A percentile compares a stretch with the other conserved stretches of the same genome.
Evolutionary conservation across 805 yeast genomes (phyloP).

Genomic region (Candida insectorum): DNA sequence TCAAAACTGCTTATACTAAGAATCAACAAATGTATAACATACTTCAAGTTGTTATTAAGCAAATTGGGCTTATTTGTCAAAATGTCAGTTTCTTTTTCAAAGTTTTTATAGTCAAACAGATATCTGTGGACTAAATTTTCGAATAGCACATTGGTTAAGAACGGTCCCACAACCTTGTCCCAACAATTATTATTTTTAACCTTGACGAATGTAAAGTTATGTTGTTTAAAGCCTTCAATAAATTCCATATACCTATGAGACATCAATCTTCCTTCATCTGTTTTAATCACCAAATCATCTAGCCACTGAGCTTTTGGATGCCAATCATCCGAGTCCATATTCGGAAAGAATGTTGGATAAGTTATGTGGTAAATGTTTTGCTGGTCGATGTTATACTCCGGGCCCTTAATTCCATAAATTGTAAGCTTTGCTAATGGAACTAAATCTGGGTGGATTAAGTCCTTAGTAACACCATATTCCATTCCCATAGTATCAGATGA

Average conservation of each 20-base stretch:
- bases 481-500: too few relatives aligned
- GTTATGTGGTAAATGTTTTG: conserved; percentile 42
- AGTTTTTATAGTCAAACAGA: not conserved
- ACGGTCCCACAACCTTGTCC: conserved; percentile 27
- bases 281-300: conserved; percentile 13
- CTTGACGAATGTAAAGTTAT: conserved; percentile 25
- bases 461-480: not conserved
- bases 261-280: conserved; percentile 2
- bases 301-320: conserved; percentile 19
- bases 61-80: not conserved
- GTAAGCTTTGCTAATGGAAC: conserved; percentile 37
- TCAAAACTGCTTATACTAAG: conserved; percentile 20
- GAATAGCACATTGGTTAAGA: conserved; percentile 24
- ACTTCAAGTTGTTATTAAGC: conserved; percentile 14
- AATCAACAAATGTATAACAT: conserved; percentile 20
- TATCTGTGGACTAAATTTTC: conserved; percentile 20
- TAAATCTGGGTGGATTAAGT: conserved; percentile 34
- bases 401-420: conserved; percentile 39
- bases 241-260: conserved; percentile 2
- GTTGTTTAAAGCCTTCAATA: conserved; percentile 17
- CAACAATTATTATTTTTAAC: conserved; percentile 22
- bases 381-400: conserved; percentile 32
- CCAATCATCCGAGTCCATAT: conserved; percentile 42
- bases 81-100: not conserved
- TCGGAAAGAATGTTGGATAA: conserved; percentile 43